phyloP scores from a whole-genome alignment of 495 filamentous ascomycete genomes.

The Haplographium delicatum region DNA sequence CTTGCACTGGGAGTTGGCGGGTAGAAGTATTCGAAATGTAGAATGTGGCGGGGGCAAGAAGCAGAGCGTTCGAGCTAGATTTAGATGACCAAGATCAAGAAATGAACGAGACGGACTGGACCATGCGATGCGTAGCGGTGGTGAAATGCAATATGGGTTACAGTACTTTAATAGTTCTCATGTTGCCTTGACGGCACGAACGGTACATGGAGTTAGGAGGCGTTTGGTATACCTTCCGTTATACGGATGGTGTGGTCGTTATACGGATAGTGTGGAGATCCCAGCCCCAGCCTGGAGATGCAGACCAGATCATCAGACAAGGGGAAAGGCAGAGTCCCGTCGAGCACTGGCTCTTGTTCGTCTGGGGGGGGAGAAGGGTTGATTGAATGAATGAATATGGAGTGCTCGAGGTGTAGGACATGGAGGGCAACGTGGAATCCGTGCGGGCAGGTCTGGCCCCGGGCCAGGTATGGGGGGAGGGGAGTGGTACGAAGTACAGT shows the following conservation, averaged over 20 bases:
- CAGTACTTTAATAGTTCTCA: constrained; percentile 16
- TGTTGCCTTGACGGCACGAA: not conserved
- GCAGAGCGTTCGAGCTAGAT: no score
- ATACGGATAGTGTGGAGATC: constrained; percentile 17
- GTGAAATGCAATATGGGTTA: constrained; percentile 9
- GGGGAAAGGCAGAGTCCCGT: not conserved
- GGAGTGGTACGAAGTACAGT: no score
- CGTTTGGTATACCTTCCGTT: constrained; percentile 11
- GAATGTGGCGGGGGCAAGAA: not conserved
- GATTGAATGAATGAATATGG: no score
- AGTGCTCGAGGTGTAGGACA: no score
- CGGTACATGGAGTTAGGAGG: constrained; percentile 9
- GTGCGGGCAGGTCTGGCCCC: not conserved
- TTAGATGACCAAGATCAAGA: not conserved
- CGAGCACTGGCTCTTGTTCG: not conserved
- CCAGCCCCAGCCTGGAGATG: not conserved
- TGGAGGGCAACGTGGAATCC: not conserved
- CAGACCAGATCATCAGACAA: not conserved
- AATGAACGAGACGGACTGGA: not conserved
- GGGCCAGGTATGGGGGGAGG: not conserved
- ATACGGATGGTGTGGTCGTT: no score
- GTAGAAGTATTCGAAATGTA: not conserved
- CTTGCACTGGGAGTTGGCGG: not conserved
- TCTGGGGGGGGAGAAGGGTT: no score
- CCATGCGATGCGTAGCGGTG: not conserved